Evolutionary conservation across 345 rosid species (phyloP).

Genomic region (Hibiscus mutabilis): DNA sequence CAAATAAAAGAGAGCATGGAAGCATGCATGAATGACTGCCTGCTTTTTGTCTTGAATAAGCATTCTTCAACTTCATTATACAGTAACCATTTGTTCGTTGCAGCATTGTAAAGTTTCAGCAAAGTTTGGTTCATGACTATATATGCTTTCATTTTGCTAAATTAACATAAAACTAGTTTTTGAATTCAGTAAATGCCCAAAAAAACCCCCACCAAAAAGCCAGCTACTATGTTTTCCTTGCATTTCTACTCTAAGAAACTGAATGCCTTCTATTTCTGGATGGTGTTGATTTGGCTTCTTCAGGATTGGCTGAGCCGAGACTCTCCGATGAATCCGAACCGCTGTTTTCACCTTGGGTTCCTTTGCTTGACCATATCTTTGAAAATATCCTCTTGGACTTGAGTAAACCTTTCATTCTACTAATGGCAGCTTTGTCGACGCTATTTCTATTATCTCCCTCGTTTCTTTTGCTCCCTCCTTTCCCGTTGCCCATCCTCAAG

Average conservation of each 20-base stretch:
- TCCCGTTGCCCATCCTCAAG: constrained; percentile 36
- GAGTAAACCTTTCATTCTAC: constrained; percentile 62
- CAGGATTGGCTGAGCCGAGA: constrained; percentile 52
- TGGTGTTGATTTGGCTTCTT: constrained; percentile 51
- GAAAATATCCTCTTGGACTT: constrained; percentile 61
- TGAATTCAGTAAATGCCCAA: constrained; percentile 12
- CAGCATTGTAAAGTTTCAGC: too few relatives aligned
- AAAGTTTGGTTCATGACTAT: constrained; percentile 10
- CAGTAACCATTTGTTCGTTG: too few relatives aligned
- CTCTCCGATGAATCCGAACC: constrained; percentile 82
- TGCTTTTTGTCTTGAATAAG: too few relatives aligned
- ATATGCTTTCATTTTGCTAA: constrained; percentile 20
- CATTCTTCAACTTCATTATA: too few relatives aligned
- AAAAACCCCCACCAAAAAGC: neutral
- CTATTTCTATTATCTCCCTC: constrained; percentile 27
- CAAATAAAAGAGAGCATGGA: too few relatives aligned
- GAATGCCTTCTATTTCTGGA: constrained; percentile 66
- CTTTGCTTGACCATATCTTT: constrained; percentile 49
- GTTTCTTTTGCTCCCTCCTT: constrained; percentile 29
- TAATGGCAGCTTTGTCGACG: constrained; percentile 34
- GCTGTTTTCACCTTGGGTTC: constrained; percentile 49
- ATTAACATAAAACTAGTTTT: constrained; percentile 16
- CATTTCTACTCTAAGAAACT: constrained; percentile 42
- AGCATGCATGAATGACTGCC: too few relatives aligned
- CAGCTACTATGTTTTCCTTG: neutral